A percentile compares a stretch with the other conserved stretches of the same genome.
Conservation (phyloP, 208 protist species). For the Trypanosoma scelopori region DNA sequence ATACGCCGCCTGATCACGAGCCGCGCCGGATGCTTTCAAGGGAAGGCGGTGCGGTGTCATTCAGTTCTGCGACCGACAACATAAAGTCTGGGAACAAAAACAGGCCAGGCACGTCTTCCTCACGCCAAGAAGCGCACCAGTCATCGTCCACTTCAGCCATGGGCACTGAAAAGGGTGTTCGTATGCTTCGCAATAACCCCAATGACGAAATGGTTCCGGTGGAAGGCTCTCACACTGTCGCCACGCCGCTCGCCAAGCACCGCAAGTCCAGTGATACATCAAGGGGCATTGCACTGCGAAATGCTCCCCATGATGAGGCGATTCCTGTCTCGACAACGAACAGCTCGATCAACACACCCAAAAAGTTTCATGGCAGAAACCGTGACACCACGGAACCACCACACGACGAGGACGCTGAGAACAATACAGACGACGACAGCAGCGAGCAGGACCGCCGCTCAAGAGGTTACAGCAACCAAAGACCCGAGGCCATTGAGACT, state of each 20-base stretch:
- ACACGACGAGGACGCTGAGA: conserved; percentile 33
- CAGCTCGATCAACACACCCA: conserved; percentile 24
- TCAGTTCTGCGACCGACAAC: not conserved
- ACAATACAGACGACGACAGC: conserved; percentile 23
- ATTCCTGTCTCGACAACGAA: conserved; percentile 31
- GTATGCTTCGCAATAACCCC: conserved; percentile 71
- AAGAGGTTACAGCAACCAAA: conserved; percentile 56
- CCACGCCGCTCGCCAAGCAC: conserved; percentile 40
- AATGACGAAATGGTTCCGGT: conserved; percentile 88
- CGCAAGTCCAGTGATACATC: not conserved
- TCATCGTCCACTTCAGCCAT: not conserved
- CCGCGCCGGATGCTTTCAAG: not conserved
- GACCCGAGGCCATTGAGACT: conserved; percentile 62
- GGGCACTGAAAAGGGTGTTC: not conserved
- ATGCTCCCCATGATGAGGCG: conserved; percentile 70
- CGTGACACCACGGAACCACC: not conserved
- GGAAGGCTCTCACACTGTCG: conserved; percentile 45
- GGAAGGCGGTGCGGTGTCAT: not conserved
- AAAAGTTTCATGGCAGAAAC: not conserved
- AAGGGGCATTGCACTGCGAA: conserved; percentile 36
- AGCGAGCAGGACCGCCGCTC: conserved; percentile 38
- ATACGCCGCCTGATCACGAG: conserved; percentile 29
- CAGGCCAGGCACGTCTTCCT: not conserved
- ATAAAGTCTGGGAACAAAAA: not conserved
- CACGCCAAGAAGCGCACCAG: not conserved